Percentiles rank a stretch among this genome's conserved stretches.
Evolutionary conservation across 2,329 filamentous ascomycete genomes (phyloP).

Genomic region (Alternaria sp.): DNA sequence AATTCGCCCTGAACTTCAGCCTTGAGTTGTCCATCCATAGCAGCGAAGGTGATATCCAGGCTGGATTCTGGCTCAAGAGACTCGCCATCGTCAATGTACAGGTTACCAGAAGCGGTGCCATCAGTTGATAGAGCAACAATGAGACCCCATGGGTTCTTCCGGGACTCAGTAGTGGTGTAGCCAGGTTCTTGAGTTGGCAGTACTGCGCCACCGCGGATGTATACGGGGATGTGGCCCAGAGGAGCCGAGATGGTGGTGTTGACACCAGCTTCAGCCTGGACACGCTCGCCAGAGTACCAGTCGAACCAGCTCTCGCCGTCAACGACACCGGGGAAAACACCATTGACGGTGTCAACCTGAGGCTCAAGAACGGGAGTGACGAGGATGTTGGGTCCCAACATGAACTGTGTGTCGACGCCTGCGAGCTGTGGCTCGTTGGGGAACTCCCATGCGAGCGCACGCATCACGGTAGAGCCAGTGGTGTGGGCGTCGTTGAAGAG

Average conservation of each 20-base stretch:
- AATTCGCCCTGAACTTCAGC: conserved; percentile 60
- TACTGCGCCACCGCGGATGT: conserved; percentile 70
- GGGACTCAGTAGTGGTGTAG: conserved; percentile 68
- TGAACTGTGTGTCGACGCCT: conserved; percentile 72
- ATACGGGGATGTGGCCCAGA: conserved; percentile 73
- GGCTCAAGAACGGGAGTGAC: conserved; percentile 72
- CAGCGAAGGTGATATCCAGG: conserved; percentile 61
- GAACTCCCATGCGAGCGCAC: conserved; percentile 77
- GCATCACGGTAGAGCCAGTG: conserved; percentile 72
- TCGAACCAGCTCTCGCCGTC: conserved; percentile 74
- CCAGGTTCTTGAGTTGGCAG: conserved; percentile 72
- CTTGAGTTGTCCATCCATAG: conserved; percentile 53
- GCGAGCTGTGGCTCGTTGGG: conserved; percentile 72
- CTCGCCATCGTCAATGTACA: conserved; percentile 80
- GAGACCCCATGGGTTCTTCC: conserved; percentile 70
- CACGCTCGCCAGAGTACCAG: conserved; percentile 72
- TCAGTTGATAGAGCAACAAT: conserved; percentile 65
- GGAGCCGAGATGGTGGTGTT: conserved; percentile 68
- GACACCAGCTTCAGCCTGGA: conserved; percentile 59
- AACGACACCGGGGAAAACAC: conserved; percentile 71
- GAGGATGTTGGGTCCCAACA: conserved; percentile 70
- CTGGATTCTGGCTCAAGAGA: conserved; percentile 64
- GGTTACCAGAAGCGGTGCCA: conserved; percentile 63
- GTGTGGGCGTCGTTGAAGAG: conserved; percentile 71
- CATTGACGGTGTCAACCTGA: conserved; percentile 66